These are phyloP conservation scores for Pezicula neosporulosa DNA, from an alignment of 2,329 filamentous ascomycete species.

Conservation along the genomic window DNA sequence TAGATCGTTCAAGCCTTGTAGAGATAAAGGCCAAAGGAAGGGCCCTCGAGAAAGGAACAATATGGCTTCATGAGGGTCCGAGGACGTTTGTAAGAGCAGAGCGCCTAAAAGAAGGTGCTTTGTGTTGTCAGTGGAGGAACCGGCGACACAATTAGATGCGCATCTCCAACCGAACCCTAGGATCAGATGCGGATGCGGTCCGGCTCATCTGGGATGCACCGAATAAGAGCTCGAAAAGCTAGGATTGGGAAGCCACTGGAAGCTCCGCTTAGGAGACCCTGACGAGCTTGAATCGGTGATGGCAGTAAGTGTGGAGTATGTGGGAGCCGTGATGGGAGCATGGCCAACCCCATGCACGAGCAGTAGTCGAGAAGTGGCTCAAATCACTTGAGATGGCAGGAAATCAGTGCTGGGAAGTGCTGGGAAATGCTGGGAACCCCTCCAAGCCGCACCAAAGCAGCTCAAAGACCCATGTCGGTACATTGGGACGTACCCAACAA, in stretches of 20 bases:
- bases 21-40: conserved; percentile 19
- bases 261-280: conserved; percentile 32
- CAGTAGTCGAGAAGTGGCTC: not conserved
- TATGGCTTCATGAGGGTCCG: conserved; percentile 31
- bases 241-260: conserved; percentile 28
- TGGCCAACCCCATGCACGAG: not conserved
- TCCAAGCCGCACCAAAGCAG: too few relatives aligned
- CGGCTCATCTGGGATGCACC: conserved; percentile 31
- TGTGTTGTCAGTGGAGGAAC: conserved; percentile 39
- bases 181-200: conserved; percentile 43
- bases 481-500: too few relatives aligned
- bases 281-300: not conserved
- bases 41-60: conserved; percentile 31
- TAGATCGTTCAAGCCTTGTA: conserved; percentile 20
- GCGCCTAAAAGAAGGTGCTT: conserved; percentile 39
- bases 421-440: too few relatives aligned
- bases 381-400: too few relatives aligned
- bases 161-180: conserved; percentile 37
- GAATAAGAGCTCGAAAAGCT: conserved; percentile 20
- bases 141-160: conserved; percentile 29
- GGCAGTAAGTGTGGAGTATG: not conserved
- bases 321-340: not conserved
- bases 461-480: too few relatives aligned
- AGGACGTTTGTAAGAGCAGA: conserved; percentile 29
- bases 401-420: too few relatives aligned